A percentile compares a stretch with the other conserved stretches of the same genome.
Conservation (phyloP, 805 yeast species). For the Yarrowia phangngaensis region DNA sequence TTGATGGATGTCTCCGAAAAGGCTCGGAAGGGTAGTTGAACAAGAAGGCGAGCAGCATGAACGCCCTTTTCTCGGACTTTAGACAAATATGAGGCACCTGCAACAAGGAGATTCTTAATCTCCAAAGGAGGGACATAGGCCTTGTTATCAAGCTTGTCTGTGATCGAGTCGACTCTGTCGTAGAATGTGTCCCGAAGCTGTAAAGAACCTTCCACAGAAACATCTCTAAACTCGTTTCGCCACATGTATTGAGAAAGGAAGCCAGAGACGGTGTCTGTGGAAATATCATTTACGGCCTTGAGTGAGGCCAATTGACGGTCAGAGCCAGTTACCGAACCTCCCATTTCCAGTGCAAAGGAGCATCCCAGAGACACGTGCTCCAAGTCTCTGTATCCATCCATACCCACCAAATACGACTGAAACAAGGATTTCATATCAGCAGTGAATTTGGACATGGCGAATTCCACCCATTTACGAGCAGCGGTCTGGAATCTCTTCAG, state of each 20-base stretch:
- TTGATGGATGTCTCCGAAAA: conserved; percentile 60
- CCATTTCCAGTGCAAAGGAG: conserved; percentile 86
- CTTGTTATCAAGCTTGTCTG: conserved; percentile 29
- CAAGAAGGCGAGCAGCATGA: conserved; percentile 34
- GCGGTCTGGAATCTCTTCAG: conserved; percentile 54
- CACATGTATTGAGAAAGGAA: conserved; percentile 75
- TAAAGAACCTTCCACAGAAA: conserved; percentile 2
- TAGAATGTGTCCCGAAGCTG: conserved; percentile 30
- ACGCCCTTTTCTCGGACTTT: conserved; percentile 32
- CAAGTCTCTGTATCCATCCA: conserved; percentile 40
- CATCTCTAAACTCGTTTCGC: conserved; percentile 47
- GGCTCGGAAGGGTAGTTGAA: conserved; percentile 59
- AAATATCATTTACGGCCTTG: conserved; percentile 37
- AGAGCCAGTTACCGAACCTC: conserved; percentile 61
- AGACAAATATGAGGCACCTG: conserved; percentile 44
- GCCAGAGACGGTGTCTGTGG: conserved; percentile 57
- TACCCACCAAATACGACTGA: conserved; percentile 65
- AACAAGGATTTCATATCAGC: conserved; percentile 75
- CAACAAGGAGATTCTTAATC: conserved; percentile 34
- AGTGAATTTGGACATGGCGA: conserved; percentile 55
- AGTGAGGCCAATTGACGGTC: conserved; percentile 63
- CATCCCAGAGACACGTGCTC: conserved; percentile 68
- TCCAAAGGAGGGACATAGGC: conserved; percentile 34
- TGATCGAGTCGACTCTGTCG: conserved; percentile 32
- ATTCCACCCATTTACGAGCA: conserved; percentile 65